Evolutionary conservation across 1,284 basidiomycete species (phyloP).

Genomic region (Cerrena zonata): DNA sequence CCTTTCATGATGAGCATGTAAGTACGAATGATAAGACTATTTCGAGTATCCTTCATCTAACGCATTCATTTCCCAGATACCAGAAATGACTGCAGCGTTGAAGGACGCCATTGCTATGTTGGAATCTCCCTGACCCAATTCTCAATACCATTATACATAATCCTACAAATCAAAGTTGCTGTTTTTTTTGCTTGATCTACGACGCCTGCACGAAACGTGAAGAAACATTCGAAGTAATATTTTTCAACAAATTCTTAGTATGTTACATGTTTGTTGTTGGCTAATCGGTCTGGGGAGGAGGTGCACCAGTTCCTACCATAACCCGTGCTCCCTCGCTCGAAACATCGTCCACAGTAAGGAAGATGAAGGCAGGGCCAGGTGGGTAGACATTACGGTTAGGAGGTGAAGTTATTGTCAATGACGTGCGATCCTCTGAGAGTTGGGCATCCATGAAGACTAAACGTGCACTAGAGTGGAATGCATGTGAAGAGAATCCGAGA

Average conservation of each 20-base stretch:
- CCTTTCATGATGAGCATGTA: constrained; percentile 50
- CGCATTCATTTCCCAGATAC: background rate
- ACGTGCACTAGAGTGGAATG: constrained; percentile 40
- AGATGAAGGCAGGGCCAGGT: constrained; percentile 46
- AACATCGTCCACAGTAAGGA: constrained; percentile 43
- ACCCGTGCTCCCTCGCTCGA: constrained; percentile 39
- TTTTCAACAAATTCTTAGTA: too few relatives aligned
- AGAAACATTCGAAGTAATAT: too few relatives aligned
- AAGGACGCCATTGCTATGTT: background rate
- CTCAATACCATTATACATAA: too few relatives aligned
- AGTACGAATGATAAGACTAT: constrained; percentile 22
- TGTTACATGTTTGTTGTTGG: too few relatives aligned
- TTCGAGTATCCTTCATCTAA: background rate
- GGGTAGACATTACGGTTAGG: constrained; percentile 43
- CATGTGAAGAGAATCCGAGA: constrained; percentile 40
- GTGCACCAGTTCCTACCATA: constrained; percentile 39
- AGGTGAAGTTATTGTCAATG: constrained; percentile 38
- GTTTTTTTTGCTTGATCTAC: too few relatives aligned
- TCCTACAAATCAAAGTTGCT: too few relatives aligned
- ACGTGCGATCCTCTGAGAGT: constrained; percentile 30
- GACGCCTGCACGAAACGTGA: too few relatives aligned
- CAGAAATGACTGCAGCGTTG: background rate
- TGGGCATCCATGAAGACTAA: constrained; percentile 41
- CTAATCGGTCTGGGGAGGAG: too few relatives aligned
- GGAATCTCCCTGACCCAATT: too few relatives aligned